A percentile compares a stretch with the other conserved stretches of the same genome.
phyloP scores from a whole-genome alignment of 768 basidiomycete species.

The Pleurotus giganteus region DNA sequence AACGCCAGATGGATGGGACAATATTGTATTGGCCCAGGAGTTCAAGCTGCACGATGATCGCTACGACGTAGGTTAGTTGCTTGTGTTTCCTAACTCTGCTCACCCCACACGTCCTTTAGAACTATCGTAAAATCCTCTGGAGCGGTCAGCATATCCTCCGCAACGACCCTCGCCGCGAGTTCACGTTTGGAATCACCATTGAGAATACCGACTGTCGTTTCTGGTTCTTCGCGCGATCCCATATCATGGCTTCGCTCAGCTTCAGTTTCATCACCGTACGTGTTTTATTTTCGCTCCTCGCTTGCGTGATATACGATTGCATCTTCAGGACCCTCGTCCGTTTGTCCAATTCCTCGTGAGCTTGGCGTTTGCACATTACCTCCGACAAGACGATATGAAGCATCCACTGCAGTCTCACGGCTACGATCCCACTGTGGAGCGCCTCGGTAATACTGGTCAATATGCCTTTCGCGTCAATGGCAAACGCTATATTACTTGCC shows the following conservation, averaged over 20 bases:
- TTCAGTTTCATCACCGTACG: conserved; percentile 3
- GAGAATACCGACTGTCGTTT: conserved; percentile 5
- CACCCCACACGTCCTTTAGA: background rate
- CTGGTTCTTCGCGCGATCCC: conserved; percentile 10
- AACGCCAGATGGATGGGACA: background rate
- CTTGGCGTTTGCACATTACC: background rate
- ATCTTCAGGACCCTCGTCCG: background rate
- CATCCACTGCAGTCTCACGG: conserved; percentile 3
- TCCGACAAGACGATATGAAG: background rate
- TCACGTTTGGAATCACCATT: conserved; percentile 10
- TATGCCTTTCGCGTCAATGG: conserved; percentile 6
- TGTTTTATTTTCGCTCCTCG: background rate
- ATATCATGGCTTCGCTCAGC: conserved; percentile 1
- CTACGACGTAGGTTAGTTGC: background rate
- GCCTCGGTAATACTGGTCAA: background rate
- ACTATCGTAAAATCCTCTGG: conserved; percentile 2
- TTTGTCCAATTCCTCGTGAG: background rate
- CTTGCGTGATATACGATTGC: background rate
- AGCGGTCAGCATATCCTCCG: conserved; percentile 8
- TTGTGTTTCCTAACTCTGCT: background rate
- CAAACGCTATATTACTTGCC: background rate
- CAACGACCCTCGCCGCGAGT: conserved; percentile 9
- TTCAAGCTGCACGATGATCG: background rate
- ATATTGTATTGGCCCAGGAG: background rate
- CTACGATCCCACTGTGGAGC: conserved; percentile 10